phyloP scores from a whole-genome alignment of 2,329 filamentous ascomycete species.

The Xylariaceae sp. region DNA sequence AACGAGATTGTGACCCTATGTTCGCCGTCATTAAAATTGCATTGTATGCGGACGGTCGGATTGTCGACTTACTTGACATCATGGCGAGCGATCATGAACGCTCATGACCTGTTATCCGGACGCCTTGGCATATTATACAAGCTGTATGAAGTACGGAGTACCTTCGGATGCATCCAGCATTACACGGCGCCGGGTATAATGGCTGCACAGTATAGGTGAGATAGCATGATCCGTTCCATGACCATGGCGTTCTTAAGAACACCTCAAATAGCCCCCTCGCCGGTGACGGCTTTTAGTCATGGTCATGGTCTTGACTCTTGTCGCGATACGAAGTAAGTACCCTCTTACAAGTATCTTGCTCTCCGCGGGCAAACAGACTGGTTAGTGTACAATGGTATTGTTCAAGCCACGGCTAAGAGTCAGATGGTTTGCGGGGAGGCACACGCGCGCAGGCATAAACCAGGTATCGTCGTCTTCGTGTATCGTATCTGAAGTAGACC shows the following conservation, averaged over 20 bases:
- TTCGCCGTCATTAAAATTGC: background rate
- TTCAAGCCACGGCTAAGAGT: background rate
- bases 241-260: background rate
- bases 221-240: background rate
- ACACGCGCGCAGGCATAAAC: background rate
- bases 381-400: background rate
- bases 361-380: no score
- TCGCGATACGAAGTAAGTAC: no score
- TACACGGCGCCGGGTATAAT: background rate
- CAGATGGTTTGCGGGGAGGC: background rate
- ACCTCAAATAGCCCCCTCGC: background rate
- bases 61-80: background rate
- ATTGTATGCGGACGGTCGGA: background rate
- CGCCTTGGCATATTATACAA: background rate
- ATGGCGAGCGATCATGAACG: no score
- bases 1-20: background rate
- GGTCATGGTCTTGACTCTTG: no score
- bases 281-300: no score
- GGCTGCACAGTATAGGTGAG: background rate
- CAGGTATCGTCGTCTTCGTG: background rate
- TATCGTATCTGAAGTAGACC: background rate
- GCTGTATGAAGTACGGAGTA: background rate
- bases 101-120: background rate
- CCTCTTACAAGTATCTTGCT: no score
- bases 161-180: background rate